phyloP scores from a whole-genome alignment of 2,329 filamentous ascomycete species.

The Bipolaris bicolor region DNA sequence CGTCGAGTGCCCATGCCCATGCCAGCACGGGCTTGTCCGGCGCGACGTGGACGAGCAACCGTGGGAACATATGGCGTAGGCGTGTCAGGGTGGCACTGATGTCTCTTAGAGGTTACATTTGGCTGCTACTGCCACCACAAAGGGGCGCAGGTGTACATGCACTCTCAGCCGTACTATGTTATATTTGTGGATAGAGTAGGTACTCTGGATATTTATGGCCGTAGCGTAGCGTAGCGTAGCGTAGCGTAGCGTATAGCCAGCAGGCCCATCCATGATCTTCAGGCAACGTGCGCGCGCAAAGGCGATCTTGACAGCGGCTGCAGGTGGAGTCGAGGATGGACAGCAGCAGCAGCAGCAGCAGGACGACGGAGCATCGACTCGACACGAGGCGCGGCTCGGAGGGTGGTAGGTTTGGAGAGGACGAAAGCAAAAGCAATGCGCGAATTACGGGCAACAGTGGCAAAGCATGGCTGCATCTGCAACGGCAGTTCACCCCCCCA shows the following conservation, averaged over 20 bases:
- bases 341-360: no score
- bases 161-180: neutral
- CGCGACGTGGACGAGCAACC: neutral
- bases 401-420: neutral
- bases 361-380: neutral
- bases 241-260: no score
- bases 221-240: no score
- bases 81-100: neutral
- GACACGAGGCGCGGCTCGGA: neutral
- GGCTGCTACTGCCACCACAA: neutral
- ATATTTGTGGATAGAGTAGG: no score
- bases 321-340: neutral
- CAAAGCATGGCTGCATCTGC: slow-evolving; percentile 14
- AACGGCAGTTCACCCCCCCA: slow-evolving; percentile 15
- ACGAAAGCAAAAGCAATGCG: slow-evolving; percentile 4
- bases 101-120: neutral
- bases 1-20: neutral
- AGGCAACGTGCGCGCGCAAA: neutral
- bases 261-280: neutral
- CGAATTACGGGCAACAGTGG: slow-evolving; percentile 21
- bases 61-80: neutral
- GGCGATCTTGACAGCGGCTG: slow-evolving; percentile 4
- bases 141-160: neutral
- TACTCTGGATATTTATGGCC: no score
- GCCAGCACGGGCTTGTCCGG: neutral